phyloP scores from a whole-genome alignment of 179 eudicot genomes.

The Sideroxylon spinosum region DNA sequence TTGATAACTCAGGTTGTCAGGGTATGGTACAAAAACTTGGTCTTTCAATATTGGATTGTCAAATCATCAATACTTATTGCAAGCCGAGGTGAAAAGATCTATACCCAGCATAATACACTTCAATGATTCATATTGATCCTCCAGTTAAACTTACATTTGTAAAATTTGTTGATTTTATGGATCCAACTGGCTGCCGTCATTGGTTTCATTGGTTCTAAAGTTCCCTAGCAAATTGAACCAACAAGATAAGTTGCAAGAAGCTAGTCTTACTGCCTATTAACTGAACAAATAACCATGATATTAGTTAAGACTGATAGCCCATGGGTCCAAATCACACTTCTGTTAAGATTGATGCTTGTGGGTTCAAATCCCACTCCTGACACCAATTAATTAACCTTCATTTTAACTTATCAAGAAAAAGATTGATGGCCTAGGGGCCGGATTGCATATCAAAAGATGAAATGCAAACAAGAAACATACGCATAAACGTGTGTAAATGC shows the following conservation, averaged over 20 bases:
- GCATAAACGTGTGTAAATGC: background rate
- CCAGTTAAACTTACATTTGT: background rate
- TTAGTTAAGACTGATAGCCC: too few relatives aligned
- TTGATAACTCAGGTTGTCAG: too few relatives aligned
- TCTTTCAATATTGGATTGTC: background rate
- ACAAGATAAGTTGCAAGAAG: background rate
- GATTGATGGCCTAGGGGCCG: background rate
- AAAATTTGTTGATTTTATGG: background rate
- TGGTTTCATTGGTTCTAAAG: background rate
- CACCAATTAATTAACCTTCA: too few relatives aligned
- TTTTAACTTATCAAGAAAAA: too few relatives aligned
- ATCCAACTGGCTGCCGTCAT: background rate
- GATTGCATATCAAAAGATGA: background rate
- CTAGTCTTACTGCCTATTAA: background rate
- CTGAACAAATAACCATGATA: too few relatives aligned
- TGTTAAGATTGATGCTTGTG: too few relatives aligned
- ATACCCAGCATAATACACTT: background rate
- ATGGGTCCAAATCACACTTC: too few relatives aligned
- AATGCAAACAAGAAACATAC: background rate
- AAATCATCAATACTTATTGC: background rate
- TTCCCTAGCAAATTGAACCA: background rate
- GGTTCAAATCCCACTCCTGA: too few relatives aligned
- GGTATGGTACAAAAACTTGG: too few relatives aligned
- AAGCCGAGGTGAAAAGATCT: background rate
- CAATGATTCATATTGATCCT: background rate